Percentiles rank a stretch among this genome's conserved stretches.
These are phyloP conservation scores for Pseudocercospora eumusae DNA, from an alignment of 2,329 filamentous ascomycete genomes.

Conservation along the genomic window DNA sequence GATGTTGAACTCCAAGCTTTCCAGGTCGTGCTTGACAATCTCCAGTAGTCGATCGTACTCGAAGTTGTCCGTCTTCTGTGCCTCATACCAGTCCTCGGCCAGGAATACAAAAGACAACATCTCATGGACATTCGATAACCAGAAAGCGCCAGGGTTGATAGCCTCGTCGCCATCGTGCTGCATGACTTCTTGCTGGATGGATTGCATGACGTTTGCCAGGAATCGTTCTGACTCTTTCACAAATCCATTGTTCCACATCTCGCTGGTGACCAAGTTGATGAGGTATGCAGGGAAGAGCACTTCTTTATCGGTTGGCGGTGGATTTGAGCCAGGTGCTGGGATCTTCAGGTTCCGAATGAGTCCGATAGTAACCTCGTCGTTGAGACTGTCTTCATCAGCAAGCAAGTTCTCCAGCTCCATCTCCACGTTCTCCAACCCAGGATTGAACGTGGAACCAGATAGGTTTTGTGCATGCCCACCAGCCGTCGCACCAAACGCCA, in stretches of 20 bases:
- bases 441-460: conserved; percentile 74
- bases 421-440: conserved; percentile 86
- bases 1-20: conserved; percentile 99
- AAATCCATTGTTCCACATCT: conserved; percentile 99
- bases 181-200: conserved; percentile 99
- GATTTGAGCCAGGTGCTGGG: conserved; percentile 79
- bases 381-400: conserved; percentile 91
- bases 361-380: conserved; percentile 95
- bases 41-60: conserved; percentile 97
- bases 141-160: conserved; percentile 96
- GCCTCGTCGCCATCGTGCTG: conserved; percentile 96
- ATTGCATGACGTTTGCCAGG: conserved; percentile 99
- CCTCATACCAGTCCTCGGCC: conserved; percentile 98
- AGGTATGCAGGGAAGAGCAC: conserved; percentile 98
- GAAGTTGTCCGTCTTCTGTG: conserved; percentile 98
- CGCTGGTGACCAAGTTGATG: conserved; percentile 97
- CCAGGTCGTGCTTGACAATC: conserved; percentile 98
- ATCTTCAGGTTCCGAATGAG: conserved; percentile 97
- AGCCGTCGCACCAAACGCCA: conserved; percentile 72
- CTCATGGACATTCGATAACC: conserved; percentile 98
- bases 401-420: conserved; percentile 91
- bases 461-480: conserved; percentile 68
- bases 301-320: conserved; percentile 95
- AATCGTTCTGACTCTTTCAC: conserved; percentile 99
- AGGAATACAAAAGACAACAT: conserved; percentile 99